A percentile compares a stretch with the other conserved stretches of the same genome.
phyloP scores from a whole-genome alignment of 441 rosid species.

The Euphorbia schlechtendalii region DNA sequence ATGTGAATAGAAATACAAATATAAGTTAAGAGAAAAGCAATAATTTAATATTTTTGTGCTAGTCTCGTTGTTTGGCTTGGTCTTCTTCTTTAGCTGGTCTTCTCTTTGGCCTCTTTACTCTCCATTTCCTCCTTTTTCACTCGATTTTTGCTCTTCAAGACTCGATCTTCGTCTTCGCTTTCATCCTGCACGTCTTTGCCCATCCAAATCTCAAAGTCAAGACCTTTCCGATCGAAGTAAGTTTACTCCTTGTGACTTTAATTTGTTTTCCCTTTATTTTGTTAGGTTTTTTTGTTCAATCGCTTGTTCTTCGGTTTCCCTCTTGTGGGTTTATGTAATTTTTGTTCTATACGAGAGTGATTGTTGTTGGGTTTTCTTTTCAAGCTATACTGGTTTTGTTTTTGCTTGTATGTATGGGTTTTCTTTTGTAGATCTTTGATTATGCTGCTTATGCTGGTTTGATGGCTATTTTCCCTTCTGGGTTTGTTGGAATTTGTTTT shows the following conservation, averaged over 20 bases:
- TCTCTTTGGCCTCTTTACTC: too few relatives aligned
- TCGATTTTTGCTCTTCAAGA: constrained; percentile 5
- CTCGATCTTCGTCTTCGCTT: constrained; percentile 8
- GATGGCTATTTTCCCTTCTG: background rate
- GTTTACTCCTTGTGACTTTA: background rate
- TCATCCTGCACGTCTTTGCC: background rate
- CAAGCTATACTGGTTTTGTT: background rate
- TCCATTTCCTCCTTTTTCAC: background rate
- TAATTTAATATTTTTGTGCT: too few relatives aligned
- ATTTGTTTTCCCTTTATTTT: background rate
- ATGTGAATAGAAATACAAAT: too few relatives aligned
- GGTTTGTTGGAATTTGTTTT: background rate
- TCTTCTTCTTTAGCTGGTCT: background rate
- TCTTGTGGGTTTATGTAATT: too few relatives aligned
- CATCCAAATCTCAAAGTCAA: constrained; percentile 4
- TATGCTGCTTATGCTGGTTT: background rate
- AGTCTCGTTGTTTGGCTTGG: too few relatives aligned
- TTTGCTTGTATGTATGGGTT: background rate
- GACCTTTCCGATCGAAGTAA: background rate
- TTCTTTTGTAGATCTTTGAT: background rate
- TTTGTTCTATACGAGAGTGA: background rate
- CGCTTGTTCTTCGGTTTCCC: background rate
- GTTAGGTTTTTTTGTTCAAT: background rate
- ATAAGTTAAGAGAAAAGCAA: too few relatives aligned
- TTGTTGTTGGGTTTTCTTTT: background rate